Evolutionary conservation across 768 basidiomycete genomes (phyloP).

Genomic region (Auricularia auricula-judae): DNA sequence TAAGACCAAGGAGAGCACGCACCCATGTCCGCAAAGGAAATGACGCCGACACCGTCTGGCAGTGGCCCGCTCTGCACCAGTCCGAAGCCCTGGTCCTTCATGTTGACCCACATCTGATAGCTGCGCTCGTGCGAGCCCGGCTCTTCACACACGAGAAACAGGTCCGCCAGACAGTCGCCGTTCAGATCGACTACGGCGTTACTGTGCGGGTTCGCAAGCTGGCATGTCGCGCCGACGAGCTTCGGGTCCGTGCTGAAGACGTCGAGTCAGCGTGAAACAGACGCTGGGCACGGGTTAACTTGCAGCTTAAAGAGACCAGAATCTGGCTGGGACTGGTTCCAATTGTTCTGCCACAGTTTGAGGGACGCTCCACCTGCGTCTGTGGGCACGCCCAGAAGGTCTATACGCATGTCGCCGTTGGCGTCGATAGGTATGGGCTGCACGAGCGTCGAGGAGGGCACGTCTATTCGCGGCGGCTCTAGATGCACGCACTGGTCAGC

Average conservation of each 20-base stretch:
- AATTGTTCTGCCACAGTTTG: constrained; percentile 72
- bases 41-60: constrained; percentile 63
- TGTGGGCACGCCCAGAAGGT: constrained; percentile 57
- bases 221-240: constrained; percentile 57
- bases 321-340: constrained; percentile 47
- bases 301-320: constrained; percentile 57
- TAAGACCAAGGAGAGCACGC: not conserved
- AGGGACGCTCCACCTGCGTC: constrained; percentile 29
- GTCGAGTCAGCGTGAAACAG: not conserved
- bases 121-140: constrained; percentile 39
- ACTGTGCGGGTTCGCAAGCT: constrained; percentile 79
- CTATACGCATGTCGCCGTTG: constrained; percentile 81
- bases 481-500: constrained; percentile 17
- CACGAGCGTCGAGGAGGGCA: constrained; percentile 53
- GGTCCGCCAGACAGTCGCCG: constrained; percentile 91
- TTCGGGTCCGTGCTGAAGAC: constrained; percentile 41
- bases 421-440: constrained; percentile 85
- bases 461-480: constrained; percentile 10
- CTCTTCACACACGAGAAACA: constrained; percentile 81
- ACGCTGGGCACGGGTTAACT: constrained; percentile 13
- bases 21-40: constrained; percentile 91
- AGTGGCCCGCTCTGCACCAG: constrained; percentile 57
- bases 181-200: constrained; percentile 91
- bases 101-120: constrained; percentile 82
- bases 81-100: constrained; percentile 61